These are phyloP conservation scores for Paecilomyces formosus DNA, from an alignment of 2,329 filamentous ascomycete species.

Conservation along the genomic window DNA sequence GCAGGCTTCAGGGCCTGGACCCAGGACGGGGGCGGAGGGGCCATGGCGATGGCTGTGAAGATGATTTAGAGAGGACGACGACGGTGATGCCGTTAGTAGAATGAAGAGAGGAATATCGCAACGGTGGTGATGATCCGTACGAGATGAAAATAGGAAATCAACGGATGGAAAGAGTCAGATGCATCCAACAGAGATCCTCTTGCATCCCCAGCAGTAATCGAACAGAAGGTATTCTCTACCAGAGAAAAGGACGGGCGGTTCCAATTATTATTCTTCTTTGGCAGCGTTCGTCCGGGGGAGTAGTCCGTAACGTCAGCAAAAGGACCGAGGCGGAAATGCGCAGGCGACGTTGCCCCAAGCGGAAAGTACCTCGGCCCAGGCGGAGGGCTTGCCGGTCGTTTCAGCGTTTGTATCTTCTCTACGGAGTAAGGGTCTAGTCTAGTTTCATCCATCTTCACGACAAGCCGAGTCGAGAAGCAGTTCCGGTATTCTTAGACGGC, in stretches of 20 bases:
- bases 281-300: neutral
- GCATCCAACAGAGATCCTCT: neutral
- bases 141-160: neutral
- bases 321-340: neutral
- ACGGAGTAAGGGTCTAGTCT: no score
- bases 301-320: neutral
- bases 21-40: slow-evolving; percentile 50
- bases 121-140: no score
- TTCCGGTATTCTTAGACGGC: neutral
- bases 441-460: no score
- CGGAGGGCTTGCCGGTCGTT: no score
- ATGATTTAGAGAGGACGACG: no score
- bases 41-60: slow-evolving; percentile 27
- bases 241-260: neutral
- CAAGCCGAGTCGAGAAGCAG: no score
- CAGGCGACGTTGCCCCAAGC: neutral
- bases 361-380: neutral
- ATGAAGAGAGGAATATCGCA: no score
- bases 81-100: no score
- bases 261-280: neutral
- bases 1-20: slow-evolving; percentile 60
- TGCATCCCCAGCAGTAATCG: neutral
- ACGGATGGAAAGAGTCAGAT: neutral
- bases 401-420: no score
- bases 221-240: no score